Conservation (phyloP, 2,329 filamentous ascomycete genomes). For the Dissoconium aciculare region DNA sequence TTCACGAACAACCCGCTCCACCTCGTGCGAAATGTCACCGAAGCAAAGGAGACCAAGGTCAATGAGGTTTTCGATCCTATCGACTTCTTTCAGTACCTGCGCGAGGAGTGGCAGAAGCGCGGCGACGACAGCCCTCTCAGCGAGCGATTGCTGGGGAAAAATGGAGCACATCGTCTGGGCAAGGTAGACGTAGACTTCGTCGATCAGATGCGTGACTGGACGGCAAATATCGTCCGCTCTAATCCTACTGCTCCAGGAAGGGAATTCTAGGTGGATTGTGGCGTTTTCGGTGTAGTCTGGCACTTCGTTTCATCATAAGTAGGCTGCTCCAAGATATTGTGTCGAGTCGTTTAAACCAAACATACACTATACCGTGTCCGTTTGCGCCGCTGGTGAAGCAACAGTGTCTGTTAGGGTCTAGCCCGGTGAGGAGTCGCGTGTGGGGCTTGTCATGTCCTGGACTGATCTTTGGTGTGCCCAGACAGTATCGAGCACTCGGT, state of each 20-base stretch:
- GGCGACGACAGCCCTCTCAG: not conserved
- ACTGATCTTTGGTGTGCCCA: too few species aligned
- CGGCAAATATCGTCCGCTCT: not conserved
- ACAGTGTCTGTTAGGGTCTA: too few species aligned
- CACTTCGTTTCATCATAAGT: too few species aligned
- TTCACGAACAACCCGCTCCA: not conserved
- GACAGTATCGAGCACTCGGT: too few species aligned
- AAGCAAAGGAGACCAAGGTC: not conserved
- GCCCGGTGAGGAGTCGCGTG: too few species aligned
- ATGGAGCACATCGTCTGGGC: not conserved
- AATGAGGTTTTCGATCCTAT: slow-evolving; percentile 1
- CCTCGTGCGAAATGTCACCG: not conserved
- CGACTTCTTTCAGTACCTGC: not conserved
- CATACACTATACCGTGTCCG: too few species aligned
- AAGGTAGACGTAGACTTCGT: slow-evolving; percentile 1
- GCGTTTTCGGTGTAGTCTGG: too few species aligned
- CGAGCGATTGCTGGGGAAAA: not conserved
- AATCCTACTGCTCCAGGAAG: not conserved
- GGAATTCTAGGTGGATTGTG: slow-evolving; percentile 1
- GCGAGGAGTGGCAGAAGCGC: not conserved
- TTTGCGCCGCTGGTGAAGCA: too few species aligned
- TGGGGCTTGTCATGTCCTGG: too few species aligned
- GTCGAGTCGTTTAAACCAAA: too few species aligned
- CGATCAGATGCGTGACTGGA: not conserved
- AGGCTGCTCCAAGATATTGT: too few species aligned